Base-by-base conservation (phyloP, 495 filamentous ascomycete species). In the Xylaria bambusicola region DNA sequence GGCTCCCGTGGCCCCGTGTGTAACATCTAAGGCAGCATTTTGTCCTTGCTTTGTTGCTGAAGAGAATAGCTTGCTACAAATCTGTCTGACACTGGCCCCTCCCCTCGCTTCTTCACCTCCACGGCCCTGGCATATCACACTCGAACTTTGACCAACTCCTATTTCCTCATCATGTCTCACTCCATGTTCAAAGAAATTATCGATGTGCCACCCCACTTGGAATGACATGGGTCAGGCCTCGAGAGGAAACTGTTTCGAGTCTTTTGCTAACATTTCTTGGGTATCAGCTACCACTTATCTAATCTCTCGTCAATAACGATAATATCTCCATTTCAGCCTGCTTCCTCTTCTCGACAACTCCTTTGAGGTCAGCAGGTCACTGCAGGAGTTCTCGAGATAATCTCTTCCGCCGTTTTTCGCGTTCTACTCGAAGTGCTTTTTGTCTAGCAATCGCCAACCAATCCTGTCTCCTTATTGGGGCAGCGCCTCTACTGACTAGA, bases 341-440 rank as follows among this genome's bases (percentile, higher is more conserved):
- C 63, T 66, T 69, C 62, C 68, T 55, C 58, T 52, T 75, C 75
- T 77, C 74, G 73, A 75, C 63, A 65, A 72, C 84, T 89, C 84
- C 86, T 88, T 88, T 88, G 86, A 93, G 90, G 89, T 88, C 89
- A 92, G 90, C 90, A 84, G 88, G 89, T 74, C 82, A 84, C 90
- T 93, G 89, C 90, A 91, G 90, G 87, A 92, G 88, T 70, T 73
- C 73, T 81, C 72, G 73, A 77, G 71, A 73, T 62, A 62, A 56
- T 64, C 52, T 62, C 58, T 71, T 51, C 55, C 64, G 40, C 66
- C 56, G 29, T 65, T 62, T 56, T 60, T 62, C 60, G 26, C 20
- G 26, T 53, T 66, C 58, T 65, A 44, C 58, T 56, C 62, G 49
- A 53, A 20, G 20, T 15, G 26, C 35, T 36, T 26, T 24, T 21